Base-by-base conservation (phyloP, 768 basidiomycete species). In the Lactarius akahatsu region DNA sequence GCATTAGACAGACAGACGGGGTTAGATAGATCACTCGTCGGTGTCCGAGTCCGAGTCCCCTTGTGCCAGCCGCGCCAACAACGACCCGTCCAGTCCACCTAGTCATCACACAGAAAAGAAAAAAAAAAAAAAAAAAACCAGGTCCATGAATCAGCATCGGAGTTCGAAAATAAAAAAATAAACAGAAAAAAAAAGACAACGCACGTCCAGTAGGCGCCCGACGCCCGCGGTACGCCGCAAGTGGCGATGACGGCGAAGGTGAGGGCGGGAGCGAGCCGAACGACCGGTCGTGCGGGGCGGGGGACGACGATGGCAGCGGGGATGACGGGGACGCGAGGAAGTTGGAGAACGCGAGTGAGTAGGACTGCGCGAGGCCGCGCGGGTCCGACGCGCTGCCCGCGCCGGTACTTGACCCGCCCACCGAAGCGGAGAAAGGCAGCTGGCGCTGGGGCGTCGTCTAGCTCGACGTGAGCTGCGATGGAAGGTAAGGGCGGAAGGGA, bases 391-490 rank as follows among this genome's bases (percentile, higher is more conserved):
- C 50, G 38, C 36, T 16, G 5, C 62, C 62, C 9, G 32, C 40
- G 10, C 57, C 30, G 5, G 57, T 52, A 4, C 50, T 28, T 0
- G 50, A 13, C 23, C 50, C 59, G 34, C 55, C 54, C 3, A 28
- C 57, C 26, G 59, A 45, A 1, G 59, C 57, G 15, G 70, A 69
- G 65, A 71, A 71, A 23, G 70, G 64, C 20, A 62, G 68, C 45
- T 71, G 70, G 56, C 70, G 65, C 57, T 71, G 70, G 6, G 68
- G 70, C 4, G 70, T 71, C 23, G 56, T 66, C 70, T 71, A 34
- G 20, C 28, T 50, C 9, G 11, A 43, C 9, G 28, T 57, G n/a
- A 57, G 30, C 16, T 23, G 30, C 20, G 13, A n/a, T 7, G n/a
- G 6, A 41, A 4, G 52, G 9, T 4, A 11, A 36, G 15, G 11